Conservation (phyloP, 2,329 filamentous ascomycete species). For the Fusarium dimerum region DNA sequence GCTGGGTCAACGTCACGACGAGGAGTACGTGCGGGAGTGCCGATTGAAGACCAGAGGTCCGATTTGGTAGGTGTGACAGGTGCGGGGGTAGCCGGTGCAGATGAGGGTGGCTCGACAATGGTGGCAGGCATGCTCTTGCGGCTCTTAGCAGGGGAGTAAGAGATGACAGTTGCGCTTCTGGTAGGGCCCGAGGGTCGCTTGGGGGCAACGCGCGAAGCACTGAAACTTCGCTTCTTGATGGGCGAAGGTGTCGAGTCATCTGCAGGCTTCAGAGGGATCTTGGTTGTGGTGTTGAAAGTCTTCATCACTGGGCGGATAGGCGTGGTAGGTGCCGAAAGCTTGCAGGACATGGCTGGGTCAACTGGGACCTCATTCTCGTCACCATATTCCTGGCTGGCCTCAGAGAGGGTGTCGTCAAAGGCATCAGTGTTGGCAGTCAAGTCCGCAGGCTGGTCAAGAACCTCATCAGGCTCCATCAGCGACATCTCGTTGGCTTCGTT, state of each 20-base stretch:
- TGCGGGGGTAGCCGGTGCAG: slow-evolving; percentile 33
- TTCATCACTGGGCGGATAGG: slow-evolving; percentile 55
- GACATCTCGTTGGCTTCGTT: slow-evolving; percentile 63
- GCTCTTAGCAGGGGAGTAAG: slow-evolving; percentile 54
- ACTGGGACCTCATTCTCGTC: slow-evolving; percentile 65
- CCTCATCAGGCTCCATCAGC: slow-evolving; percentile 46
- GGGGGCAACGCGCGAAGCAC: slow-evolving; percentile 48
- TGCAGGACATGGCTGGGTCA: slow-evolving; percentile 46
- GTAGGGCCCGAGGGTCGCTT: slow-evolving; percentile 45
- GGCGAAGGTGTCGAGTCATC: slow-evolving; percentile 56
- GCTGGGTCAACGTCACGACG: slow-evolving; percentile 53
- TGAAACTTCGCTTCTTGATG: slow-evolving; percentile 52
- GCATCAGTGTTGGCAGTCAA: slow-evolving; percentile 33
- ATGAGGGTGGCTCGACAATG: slow-evolving; percentile 18
- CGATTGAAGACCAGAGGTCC: slow-evolving; percentile 54
- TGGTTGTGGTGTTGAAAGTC: slow-evolving; percentile 69
- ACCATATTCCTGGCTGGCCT: slow-evolving; percentile 65
- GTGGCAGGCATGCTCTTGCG: slow-evolving; percentile 29
- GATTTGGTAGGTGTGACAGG: slow-evolving; percentile 48
- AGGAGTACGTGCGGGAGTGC: slow-evolving; percentile 58
- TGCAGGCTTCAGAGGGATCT: slow-evolving; percentile 72
- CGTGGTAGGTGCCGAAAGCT: slow-evolving; percentile 48
- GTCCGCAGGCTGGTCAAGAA: slow-evolving; percentile 41
- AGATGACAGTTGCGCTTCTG: slow-evolving; percentile 54
- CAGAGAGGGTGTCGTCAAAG: slow-evolving; percentile 55